Base-by-base conservation (phyloP, 192 early-diverging fungal genomes). In the Chytriomyces hyalinus region DNA sequence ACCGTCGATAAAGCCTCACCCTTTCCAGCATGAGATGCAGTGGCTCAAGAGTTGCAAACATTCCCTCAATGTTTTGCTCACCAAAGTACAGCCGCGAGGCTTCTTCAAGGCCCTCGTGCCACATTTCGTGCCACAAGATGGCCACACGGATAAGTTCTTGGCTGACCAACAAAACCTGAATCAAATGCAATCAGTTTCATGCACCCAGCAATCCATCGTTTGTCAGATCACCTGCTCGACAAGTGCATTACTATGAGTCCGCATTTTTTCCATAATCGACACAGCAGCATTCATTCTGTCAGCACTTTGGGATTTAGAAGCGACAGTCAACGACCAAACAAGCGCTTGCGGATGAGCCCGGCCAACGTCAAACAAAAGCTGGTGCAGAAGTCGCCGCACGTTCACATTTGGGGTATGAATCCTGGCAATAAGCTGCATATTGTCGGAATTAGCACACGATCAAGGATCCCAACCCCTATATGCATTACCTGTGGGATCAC, bases 61-160 rank as follows among this genome's bases (percentile, higher is more conserved):
- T 97, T n/a, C 91, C 94, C 20, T 94, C 91, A 4, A 92, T 87
- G 61, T 97, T 92, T 57, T 87, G 85, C 9, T 89, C 85, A 15
- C 89, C 89, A 76, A 92, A 96, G 65, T 95, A 96, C 8, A 92
- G 76, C 45, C 91, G 80, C 6, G 92, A 93, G 0, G 95, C 96
- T 57, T 95, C 93, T 64, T 96, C 94, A 5, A 99, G 78, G 3
- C 92, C 94, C 69, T 98, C 95, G 62, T 94, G 91, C 98, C 98
- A 99, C 93, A 96, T 93, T 83, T 99, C 98, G 49, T 96, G 93
- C 92, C 96, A 96, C 49, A 97, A 79, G 72, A 98, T 93, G 6
- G 98, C 94, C 8, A 97, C 93, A n/a, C 97, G 91, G 77, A 98
- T 97, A 26, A 99, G 89, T 78, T 99, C 98, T 79, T 96, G 93